Base-by-base conservation (phyloP, 176 grass and related monocot species). In the Phragmites australis region DNA sequence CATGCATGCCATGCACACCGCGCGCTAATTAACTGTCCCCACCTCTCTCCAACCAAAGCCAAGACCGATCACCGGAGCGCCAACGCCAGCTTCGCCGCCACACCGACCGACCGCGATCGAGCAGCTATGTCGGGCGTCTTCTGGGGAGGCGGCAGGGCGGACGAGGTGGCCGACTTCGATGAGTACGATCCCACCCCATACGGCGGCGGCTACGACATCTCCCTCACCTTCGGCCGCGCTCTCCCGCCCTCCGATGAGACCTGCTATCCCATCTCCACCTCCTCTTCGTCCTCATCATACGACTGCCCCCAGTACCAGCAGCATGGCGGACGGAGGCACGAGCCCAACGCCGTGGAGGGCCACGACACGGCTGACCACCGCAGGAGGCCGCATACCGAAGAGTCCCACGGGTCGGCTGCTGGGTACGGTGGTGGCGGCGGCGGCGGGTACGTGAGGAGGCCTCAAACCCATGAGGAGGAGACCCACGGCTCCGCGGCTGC, bases 101-200 rank as follows among this genome's bases (percentile, higher is more conserved):
- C 25, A n/a, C 40, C 21, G 18, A 37, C 25, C 49, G 10, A 17
- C 59, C 11, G 27, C 30, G 27, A 65, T 19, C 59, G 15, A 11
- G n/a, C 2, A 67, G 10, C 73, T 27, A 88, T 85, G 80, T 73
- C 89, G 49, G 84, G 88, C 81, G 78, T 88, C 48, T 92, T 82
- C 83, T 89, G 77, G 39, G 68, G 62, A 42, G 55, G 72, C 63
- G 39, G 57, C 67, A 49, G 51, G 65, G 84, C 82, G 26, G 93
- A 88, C 84, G 87, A 95, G 49, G 81, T 91, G 45, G 84, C 93
- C 37, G 92, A 91, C 70, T 98, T 92, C 81, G 92, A 91, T 71
- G 88, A 94, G 57, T 87, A 93, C 84, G 96, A 94, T 68, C 90
- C 92, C 17, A 93, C 90, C 40, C 96, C 92, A 0, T 98, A 98